phyloP scores from a whole-genome alignment of 139 green algal species.

The Microglena sp. region DNA sequence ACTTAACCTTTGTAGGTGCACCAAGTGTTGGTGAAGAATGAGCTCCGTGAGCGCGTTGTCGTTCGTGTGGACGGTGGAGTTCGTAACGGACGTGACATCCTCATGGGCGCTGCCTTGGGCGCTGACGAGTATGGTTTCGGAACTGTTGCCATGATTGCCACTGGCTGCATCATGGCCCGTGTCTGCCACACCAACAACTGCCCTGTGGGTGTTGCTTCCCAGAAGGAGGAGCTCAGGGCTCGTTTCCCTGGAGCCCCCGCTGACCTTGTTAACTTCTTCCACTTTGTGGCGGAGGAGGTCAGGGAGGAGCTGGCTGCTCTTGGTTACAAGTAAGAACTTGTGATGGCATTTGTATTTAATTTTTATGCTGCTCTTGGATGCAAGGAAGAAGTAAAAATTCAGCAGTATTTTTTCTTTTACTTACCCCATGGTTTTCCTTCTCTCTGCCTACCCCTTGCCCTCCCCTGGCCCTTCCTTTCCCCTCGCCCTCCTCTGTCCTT shows the following conservation, averaged over 20 bases:
- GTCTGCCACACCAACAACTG: constrained; percentile 99
- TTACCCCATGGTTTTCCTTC: no score
- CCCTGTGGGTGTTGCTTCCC: constrained; percentile 91
- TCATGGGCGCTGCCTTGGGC: constrained; percentile 82
- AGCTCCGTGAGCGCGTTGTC: constrained; percentile 88
- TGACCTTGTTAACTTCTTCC: constrained; percentile 97
- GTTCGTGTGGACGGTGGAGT: constrained; percentile 91
- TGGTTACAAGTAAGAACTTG: constrained; percentile 41
- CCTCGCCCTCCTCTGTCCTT: not conserved
- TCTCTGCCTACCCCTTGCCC: not conserved
- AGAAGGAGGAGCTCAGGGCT: constrained; percentile 94
- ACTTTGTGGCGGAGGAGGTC: constrained; percentile 86
- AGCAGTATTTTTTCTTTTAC: no score
- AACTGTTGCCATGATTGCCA: constrained; percentile 96
- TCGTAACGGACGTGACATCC: constrained; percentile 81
- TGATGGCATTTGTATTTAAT: no score
- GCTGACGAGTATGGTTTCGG: constrained; percentile 97
- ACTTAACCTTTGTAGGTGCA: no score
- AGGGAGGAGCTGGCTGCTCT: constrained; percentile 58
- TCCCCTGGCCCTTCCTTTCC: not conserved
- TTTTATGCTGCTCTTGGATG: no score
- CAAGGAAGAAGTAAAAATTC: no score
- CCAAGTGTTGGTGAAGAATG: constrained; percentile 75
- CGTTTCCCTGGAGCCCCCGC: constrained; percentile 88
- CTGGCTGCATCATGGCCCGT: constrained; percentile 97